Evolutionary conservation across 768 basidiomycete genomes (phyloP).

Genomic region (Pluteus cervinus): DNA sequence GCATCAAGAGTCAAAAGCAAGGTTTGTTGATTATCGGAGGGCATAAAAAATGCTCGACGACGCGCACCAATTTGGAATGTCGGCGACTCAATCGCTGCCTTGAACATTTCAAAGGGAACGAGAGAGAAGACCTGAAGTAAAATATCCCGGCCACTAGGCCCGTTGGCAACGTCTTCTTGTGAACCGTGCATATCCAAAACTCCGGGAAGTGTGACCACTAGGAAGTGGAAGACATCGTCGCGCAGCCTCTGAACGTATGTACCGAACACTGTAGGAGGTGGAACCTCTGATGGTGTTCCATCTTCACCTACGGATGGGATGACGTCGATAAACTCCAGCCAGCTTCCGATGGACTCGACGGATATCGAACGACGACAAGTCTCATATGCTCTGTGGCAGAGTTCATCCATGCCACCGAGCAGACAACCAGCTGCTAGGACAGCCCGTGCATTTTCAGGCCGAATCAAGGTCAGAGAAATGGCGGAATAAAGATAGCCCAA

Average conservation of each 20-base stretch:
- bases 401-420: slow-evolving; percentile 82
- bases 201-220: slow-evolving; percentile 69
- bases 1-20: slow-evolving; percentile 12
- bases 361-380: slow-evolving; percentile 72
- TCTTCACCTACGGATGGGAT: slow-evolving; percentile 47
- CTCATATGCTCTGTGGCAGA: slow-evolving; percentile 75
- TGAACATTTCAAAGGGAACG: slow-evolving; percentile 87
- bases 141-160: slow-evolving; percentile 55
- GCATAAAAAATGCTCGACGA: slow-evolving; percentile 1
- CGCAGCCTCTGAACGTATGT: slow-evolving; percentile 69
- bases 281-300: slow-evolving; percentile 40
- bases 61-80: slow-evolving; percentile 70
- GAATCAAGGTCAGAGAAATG: slow-evolving; percentile 60
- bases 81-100: slow-evolving; percentile 73
- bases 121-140: slow-evolving; percentile 69
- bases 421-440: slow-evolving; percentile 83
- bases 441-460: slow-evolving; percentile 74
- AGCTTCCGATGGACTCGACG: slow-evolving; percentile 66
- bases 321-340: slow-evolving; percentile 72
- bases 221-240: slow-evolving; percentile 75
- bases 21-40: slow-evolving; percentile 10
- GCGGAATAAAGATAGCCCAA: slow-evolving; percentile 79
- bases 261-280: slow-evolving; percentile 60
- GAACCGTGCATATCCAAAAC: slow-evolving; percentile 46
- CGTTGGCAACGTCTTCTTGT: slow-evolving; percentile 32